Evolutionary conservation across 2,329 filamentous ascomycete species (phyloP).

Genomic region (Teratosphaeria epicoccoides): DNA sequence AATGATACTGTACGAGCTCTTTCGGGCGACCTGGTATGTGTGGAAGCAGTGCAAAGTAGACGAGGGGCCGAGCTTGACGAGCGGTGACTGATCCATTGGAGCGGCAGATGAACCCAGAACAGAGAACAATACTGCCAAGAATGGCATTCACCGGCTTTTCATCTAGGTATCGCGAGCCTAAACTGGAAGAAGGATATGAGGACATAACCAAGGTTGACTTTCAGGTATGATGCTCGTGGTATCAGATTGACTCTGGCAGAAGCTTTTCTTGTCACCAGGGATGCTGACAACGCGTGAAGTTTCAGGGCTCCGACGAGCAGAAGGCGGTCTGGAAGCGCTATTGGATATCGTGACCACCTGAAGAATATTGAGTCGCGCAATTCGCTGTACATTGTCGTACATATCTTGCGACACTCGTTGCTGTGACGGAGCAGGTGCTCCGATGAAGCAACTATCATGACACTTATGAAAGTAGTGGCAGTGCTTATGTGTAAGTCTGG

Average conservation of each 20-base stretch:
- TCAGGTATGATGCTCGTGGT: constrained; percentile 34
- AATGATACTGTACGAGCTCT: constrained; percentile 76
- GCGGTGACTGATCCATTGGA: constrained; percentile 7
- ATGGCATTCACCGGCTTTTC: constrained; percentile 71
- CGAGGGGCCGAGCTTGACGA: neutral
- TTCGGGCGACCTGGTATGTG: constrained; percentile 29
- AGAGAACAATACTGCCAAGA: constrained; percentile 59
- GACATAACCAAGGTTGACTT: constrained; percentile 72
- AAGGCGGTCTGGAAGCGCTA: constrained; percentile 64
- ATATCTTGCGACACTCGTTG: neutral
- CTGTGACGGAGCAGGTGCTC: neutral
- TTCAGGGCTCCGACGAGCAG: constrained; percentile 58
- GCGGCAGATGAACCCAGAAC: constrained; percentile 67
- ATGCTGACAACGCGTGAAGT: constrained; percentile 32
- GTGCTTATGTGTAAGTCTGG: neutral
- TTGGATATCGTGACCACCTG: constrained; percentile 45
- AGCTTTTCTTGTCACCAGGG: neutral
- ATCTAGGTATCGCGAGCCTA: constrained; percentile 62
- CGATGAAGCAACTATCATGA: neutral
- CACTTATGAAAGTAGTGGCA: neutral
- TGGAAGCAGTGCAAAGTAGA: neutral
- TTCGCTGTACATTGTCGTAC: neutral
- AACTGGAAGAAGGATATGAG: constrained; percentile 66
- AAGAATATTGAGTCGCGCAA: neutral
- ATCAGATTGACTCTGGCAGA: neutral